A percentile compares a stretch with the other conserved stretches of the same genome.
phyloP scores from a whole-genome alignment of 139 green algal species.

The Auxenochlorella protothecoides region DNA sequence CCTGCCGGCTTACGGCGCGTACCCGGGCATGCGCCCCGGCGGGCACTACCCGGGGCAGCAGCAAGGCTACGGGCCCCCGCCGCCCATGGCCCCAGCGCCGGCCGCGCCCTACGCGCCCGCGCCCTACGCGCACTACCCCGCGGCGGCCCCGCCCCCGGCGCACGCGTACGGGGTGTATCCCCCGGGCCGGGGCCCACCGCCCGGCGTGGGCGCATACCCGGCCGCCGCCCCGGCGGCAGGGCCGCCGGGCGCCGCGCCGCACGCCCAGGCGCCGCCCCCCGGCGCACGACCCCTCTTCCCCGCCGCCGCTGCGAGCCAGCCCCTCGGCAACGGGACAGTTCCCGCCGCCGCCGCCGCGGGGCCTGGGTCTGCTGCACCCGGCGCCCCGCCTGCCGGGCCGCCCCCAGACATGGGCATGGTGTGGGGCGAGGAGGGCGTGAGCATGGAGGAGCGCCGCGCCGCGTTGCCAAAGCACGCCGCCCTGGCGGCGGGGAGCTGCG shows the following conservation, averaged over 20 bases:
- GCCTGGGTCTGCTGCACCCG: neutral
- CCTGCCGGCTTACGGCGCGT: no score
- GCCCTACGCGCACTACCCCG: conserved; percentile 1
- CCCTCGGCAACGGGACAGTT: neutral
- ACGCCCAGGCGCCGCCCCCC: neutral
- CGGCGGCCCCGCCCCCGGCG: neutral
- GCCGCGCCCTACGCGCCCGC: no score
- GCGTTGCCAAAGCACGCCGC: conserved; percentile 30
- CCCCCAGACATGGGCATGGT: conserved; percentile 13
- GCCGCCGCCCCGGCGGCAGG: neutral
- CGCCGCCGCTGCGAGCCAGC: neutral
- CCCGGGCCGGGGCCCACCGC: no score
- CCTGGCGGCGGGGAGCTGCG: no score
- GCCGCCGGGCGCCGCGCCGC: neutral
- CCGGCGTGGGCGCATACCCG: neutral
- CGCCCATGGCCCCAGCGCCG: no score
- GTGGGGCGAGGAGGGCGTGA: conserved; percentile 39
- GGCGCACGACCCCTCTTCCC: neutral
- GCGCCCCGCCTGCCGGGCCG: no score
- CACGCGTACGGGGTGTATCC: no score
- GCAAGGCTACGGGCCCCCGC: no score
- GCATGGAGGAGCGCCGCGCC: conserved; percentile 38
- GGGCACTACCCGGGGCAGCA: no score
- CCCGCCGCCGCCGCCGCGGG: neutral
- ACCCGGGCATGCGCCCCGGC: no score